Percentiles rank a stretch among this genome's conserved stretches.
Evolutionary conservation across 2,329 filamentous ascomycete genomes (phyloP).

Genomic region (Penicillium sp.): DNA sequence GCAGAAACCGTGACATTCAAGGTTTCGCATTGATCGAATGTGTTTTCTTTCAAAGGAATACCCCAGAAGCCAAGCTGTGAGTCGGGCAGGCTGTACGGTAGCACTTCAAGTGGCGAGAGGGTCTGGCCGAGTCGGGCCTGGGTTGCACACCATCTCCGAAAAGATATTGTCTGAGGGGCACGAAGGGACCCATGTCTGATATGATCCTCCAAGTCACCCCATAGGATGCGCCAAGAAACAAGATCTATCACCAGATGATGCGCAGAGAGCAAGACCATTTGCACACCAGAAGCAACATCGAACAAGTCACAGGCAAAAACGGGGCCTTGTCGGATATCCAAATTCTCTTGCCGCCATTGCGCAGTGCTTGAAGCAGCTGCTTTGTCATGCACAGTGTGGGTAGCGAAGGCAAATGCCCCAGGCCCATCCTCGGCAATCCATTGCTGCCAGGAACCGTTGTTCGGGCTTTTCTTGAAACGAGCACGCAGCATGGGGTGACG

Average conservation of each 20-base stretch:
- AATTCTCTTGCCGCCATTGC: neutral
- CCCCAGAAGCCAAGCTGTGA: neutral
- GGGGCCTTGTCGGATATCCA: neutral
- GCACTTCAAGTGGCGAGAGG: neutral
- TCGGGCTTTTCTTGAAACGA: neutral
- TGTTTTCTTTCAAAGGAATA: neutral
- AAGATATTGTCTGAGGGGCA: neutral
- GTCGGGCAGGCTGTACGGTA: neutral
- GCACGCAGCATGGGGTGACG: neutral
- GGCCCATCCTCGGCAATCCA: neutral
- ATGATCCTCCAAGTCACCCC: neutral
- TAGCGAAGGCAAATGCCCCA: neutral
- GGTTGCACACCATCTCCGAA: neutral
- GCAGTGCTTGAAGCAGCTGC: neutral
- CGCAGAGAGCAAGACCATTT: neutral
- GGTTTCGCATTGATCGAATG: too few relatives aligned
- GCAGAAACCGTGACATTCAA: neutral
- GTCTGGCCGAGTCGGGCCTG: neutral
- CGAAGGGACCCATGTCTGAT: neutral
- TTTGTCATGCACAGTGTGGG: neutral
- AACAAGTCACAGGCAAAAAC: neutral
- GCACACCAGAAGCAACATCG: neutral
- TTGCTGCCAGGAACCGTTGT: neutral
- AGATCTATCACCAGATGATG: slow-evolving; percentile 2
- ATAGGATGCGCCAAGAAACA: neutral